Conservation (phyloP, 78 protist species). For the Speleostelium caveatum region DNA sequence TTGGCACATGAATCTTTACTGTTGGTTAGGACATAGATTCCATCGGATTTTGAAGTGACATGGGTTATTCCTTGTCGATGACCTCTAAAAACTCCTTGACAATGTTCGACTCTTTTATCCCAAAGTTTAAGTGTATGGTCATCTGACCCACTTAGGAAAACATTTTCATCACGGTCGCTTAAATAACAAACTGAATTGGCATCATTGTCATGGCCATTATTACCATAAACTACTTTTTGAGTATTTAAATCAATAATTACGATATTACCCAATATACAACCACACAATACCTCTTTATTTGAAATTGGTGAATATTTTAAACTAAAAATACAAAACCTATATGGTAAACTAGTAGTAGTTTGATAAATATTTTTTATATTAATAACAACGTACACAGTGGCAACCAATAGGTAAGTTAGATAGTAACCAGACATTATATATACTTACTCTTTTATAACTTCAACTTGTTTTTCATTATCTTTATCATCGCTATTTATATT, state of each 20-base stretch:
- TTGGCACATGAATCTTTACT: constrained; percentile 87
- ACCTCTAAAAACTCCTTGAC: constrained; percentile 81
- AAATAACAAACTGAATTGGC: constrained; percentile 77
- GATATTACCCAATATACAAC: constrained; percentile 61
- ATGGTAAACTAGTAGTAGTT: no score
- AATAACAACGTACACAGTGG: no score
- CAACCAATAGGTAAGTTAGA: neutral
- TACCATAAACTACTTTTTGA: neutral
- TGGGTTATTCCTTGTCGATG: constrained; percentile 85
- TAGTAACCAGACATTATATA: neutral
- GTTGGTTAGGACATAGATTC: constrained; percentile 77
- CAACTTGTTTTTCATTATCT: neutral
- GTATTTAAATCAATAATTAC: constrained; percentile 72
- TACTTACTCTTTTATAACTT: neutral
- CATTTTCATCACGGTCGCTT: constrained; percentile 37
- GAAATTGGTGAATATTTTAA: constrained; percentile 77
- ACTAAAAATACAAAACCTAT: constrained; percentile 80
- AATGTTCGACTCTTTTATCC: constrained; percentile 82
- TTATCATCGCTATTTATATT: constrained; percentile 43
- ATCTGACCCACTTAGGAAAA: constrained; percentile 80
- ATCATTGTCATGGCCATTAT: constrained; percentile 77
- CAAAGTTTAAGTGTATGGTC: constrained; percentile 80
- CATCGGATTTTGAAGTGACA: constrained; percentile 83
- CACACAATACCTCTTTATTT: constrained; percentile 75
- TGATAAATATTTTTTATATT: no score